Evolutionary conservation across 192 early-diverging fungal species (phyloP).

Genomic region (Backusella westeae): DNA sequence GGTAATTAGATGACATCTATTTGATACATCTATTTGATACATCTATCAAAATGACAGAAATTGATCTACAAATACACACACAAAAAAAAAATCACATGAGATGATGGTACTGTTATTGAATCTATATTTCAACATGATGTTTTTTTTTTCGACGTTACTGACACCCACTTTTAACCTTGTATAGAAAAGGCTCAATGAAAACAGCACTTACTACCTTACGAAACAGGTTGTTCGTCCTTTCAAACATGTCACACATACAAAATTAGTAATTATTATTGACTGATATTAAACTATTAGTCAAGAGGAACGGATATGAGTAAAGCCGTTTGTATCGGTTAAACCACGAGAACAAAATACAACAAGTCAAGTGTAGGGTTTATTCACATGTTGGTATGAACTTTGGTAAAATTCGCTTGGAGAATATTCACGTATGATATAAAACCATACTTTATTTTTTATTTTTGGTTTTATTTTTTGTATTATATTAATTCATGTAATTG

Average conservation of each 20-base stretch:
- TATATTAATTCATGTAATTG: not conserved
- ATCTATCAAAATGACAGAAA: not conserved
- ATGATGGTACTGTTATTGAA: not conserved
- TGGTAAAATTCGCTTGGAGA: not conserved
- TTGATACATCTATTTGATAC: not conserved
- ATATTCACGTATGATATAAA: not conserved
- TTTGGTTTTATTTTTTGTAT: not conserved
- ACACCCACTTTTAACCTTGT: not conserved
- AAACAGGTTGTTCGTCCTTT: not conserved
- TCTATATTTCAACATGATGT: not conserved
- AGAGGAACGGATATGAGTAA: not conserved
- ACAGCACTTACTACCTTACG: not conserved
- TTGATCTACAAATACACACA: not conserved
- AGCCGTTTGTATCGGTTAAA: not conserved
- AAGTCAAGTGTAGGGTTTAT: not conserved
- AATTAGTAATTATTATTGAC: not conserved
- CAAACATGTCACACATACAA: not conserved
- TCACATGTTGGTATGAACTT: too few species aligned
- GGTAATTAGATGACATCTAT: too few species aligned
- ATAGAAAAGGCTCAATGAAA: not conserved
- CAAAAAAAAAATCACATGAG: not conserved
- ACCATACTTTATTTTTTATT: not conserved
- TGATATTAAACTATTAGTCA: not conserved
- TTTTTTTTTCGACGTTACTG: not conserved
- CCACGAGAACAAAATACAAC: not conserved